These are phyloP conservation scores for Umbelopsis vinacea DNA, from an alignment of 192 early-diverging fungal genomes.

Conservation along the genomic window DNA sequence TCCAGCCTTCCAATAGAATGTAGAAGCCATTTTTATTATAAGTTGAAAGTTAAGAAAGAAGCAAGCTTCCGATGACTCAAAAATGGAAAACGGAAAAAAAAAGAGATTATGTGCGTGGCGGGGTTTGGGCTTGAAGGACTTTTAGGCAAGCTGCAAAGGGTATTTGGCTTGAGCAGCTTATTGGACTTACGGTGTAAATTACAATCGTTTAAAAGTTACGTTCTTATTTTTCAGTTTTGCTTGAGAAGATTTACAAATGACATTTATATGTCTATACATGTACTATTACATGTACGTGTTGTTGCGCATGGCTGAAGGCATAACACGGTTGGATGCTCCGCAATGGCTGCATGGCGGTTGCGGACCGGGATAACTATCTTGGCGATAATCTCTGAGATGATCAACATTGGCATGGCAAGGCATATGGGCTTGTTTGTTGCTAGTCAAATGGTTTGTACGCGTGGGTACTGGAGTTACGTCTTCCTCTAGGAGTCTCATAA, in stretches of 20 bases:
- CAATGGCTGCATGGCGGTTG: not conserved
- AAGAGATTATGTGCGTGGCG: not conserved
- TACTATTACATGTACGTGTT: not conserved
- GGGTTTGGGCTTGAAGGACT: no score
- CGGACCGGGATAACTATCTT: not conserved
- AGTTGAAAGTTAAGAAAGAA: not conserved
- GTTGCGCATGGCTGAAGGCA: not conserved
- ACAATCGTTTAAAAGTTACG: no score
- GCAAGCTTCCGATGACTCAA: not conserved
- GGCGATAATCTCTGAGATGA: not conserved
- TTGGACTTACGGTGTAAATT: no score
- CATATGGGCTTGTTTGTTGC: not conserved
- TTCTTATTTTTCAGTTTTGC: not conserved
- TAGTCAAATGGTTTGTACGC: not conserved
- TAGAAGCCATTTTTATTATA: constrained; percentile 1
- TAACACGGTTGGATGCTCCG: not conserved
- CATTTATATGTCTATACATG: not conserved
- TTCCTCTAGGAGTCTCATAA: constrained; percentile 12
- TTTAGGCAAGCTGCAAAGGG: no score
- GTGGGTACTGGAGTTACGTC: constrained; percentile 2
- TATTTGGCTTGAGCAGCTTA: no score
- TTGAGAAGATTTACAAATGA: not conserved
- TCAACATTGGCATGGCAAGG: not conserved
- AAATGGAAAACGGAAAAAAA: not conserved
- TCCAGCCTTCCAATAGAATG: constrained; percentile 31